Percentiles rank a stretch among this genome's conserved stretches.
phyloP scores from a whole-genome alignment of 2,329 filamentous ascomycete genomes.

The Lasiodiplodia gonubiensis region DNA sequence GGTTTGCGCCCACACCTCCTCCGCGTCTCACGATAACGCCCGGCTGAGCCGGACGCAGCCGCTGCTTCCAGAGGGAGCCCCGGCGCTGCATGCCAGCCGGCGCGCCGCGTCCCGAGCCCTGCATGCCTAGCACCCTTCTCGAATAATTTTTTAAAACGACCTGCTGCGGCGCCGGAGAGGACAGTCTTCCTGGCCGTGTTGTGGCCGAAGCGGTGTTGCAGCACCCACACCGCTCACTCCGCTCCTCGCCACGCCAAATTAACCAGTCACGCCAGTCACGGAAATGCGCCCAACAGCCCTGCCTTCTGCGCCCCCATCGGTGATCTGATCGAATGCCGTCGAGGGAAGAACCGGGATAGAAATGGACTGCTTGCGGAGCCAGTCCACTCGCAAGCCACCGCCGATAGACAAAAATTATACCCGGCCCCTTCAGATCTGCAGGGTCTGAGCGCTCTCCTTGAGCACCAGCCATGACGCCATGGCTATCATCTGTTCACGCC shows the following conservation, averaged over 20 bases:
- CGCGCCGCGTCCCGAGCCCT: conserved; percentile 5
- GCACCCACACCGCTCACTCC: conserved; percentile 19
- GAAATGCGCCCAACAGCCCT: neutral
- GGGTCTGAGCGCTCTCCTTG: conserved; percentile 7
- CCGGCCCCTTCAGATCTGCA: conserved; percentile 5
- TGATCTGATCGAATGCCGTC: neutral
- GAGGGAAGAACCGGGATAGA: neutral
- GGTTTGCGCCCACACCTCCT: neutral
- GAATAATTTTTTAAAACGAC: neutral
- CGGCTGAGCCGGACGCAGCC: neutral
- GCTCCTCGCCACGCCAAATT: conserved; percentile 15
- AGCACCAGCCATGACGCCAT: conserved; percentile 8
- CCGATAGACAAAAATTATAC: neutral
- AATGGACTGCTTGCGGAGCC: neutral
- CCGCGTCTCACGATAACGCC: conserved; percentile 1
- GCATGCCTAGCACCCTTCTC: neutral
- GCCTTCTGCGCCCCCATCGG: neutral
- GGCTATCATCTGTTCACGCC: conserved; percentile 1
- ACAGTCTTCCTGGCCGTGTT: neutral
- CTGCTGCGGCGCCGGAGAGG: neutral
- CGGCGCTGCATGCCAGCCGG: neutral
- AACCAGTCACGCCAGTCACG: conserved; percentile 17
- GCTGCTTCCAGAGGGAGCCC: neutral
- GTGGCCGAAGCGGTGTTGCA: conserved; percentile 9
- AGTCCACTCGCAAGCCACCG: neutral